These are phyloP conservation scores for Daldinia grandis DNA, from an alignment of 495 filamentous ascomycete genomes.

Conservation along the genomic window DNA sequence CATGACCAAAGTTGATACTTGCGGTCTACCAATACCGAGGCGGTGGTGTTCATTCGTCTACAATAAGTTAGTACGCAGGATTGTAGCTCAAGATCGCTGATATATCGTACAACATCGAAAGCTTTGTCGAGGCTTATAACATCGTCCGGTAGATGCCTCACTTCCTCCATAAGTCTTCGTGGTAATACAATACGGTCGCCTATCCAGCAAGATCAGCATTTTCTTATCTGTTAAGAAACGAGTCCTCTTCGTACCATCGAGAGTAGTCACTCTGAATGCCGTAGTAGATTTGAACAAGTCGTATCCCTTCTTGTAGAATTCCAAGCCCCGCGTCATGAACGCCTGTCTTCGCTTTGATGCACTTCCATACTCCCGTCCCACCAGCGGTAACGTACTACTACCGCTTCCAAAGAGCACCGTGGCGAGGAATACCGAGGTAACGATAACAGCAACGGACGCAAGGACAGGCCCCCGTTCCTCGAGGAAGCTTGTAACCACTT, in stretches of 20 bases:
- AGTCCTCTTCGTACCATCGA: constrained; percentile 34
- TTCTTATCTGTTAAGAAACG: not conserved
- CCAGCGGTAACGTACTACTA: constrained; percentile 40
- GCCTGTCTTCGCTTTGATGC: constrained; percentile 48
- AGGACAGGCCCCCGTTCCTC: constrained; percentile 43
- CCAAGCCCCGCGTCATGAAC: constrained; percentile 36
- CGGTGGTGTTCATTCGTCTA: constrained; percentile 31
- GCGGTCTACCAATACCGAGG: constrained; percentile 11
- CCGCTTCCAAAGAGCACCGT: constrained; percentile 21
- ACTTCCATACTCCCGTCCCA: constrained; percentile 43
- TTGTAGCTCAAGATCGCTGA: not conserved
- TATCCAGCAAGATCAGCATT: constrained; percentile 16
- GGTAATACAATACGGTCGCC: constrained; percentile 45
- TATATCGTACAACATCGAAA: constrained; percentile 36
- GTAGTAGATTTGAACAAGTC: constrained; percentile 47
- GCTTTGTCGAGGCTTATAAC: constrained; percentile 48
- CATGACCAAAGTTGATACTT: constrained; percentile 12
- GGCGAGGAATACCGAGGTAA: constrained; percentile 40
- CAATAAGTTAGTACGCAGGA: constrained; percentile 10
- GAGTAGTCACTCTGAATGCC: constrained; percentile 45
- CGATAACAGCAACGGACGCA: constrained; percentile 33
- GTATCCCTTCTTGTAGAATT: constrained; percentile 49
- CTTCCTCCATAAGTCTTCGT: constrained; percentile 46
- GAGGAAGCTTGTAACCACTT: constrained; percentile 19
- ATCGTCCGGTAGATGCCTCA: constrained; percentile 50